Base-by-base conservation (phyloP, 1,139 yeast species). In the Diutina scorzettiae region DNA sequence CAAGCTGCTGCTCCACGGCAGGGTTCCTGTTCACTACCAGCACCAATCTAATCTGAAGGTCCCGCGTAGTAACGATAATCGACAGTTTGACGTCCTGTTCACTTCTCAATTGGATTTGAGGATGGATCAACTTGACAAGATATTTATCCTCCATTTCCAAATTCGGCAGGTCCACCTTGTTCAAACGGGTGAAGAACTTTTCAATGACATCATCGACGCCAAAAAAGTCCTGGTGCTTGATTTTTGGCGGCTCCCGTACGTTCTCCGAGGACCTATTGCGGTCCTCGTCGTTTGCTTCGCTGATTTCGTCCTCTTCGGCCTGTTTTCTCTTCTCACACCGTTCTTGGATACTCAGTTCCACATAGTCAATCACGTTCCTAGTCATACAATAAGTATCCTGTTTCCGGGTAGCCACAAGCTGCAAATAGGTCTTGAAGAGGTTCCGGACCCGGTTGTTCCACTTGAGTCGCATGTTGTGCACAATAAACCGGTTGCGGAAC, bases 391-490 rank as follows among this genome's bases (percentile, higher is more conserved):
- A 83, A 1, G 69, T 64, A 42, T 73, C 66, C 3, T 81, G 73
- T 42, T 69, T 69, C 31, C 82, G 62, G 37, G 78, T 74, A 19
- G 73, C 69, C 8, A 80, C 67, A 42, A 75, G 67, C 46, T 80
- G 81, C 31, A 81, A 57, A 52, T 84, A 85, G 33, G 75, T 69
- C 49, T 73, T 66, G 43, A 86, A 63, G 29, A 74, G 68, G 49
- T 83, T 76, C 43, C 94, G 66, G 11, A 81, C 66, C 6, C 64
- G 57, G 47, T 82, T 81, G 55, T 82, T 80, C 96, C 96, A 87
- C 49, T 78, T 81, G 53, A 87, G 56, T 51, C 78, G 76, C 56
- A 87, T 69, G 49, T 82, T 79, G 53, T 87, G 94, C 27, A 89
- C 66, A 47, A 82, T 78, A 54, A 83, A 89, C 43, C 93, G 65